Evolutionary conservation across 2,329 filamentous ascomycete species (phyloP).

Genomic region (Verticillium longisporum): DNA sequence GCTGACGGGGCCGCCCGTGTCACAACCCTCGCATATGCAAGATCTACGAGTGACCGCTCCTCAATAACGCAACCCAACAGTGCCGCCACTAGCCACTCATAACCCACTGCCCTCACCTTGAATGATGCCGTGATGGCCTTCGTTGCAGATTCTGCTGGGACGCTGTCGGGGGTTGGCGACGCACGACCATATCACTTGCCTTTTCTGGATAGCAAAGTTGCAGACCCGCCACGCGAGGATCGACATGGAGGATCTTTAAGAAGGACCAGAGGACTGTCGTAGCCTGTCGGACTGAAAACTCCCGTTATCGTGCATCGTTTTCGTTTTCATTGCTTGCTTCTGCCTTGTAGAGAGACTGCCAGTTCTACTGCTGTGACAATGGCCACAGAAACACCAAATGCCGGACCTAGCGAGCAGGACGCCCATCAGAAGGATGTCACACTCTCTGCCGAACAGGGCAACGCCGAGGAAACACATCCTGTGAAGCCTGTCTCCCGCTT

Average conservation of each 20-base stretch:
- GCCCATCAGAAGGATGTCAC: background rate
- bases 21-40: background rate
- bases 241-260: background rate
- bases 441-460: background rate
- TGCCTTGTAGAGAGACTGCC: background rate
- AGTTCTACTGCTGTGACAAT: background rate
- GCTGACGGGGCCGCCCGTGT: background rate
- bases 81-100: background rate
- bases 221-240: background rate
- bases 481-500: constrained; percentile 19
- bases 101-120: background rate
- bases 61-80: background rate
- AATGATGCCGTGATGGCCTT: background rate
- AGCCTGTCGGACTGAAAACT: background rate
- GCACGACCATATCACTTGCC: background rate
- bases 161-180: background rate
- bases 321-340: background rate
- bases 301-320: background rate
- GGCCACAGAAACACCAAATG: background rate
- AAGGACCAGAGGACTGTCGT: background rate
- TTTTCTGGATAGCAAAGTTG: background rate
- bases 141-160: background rate
- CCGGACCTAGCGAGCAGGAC: background rate
- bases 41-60: background rate
- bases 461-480: background rate